These are phyloP conservation scores for Hypoxylon fuscum DNA, from an alignment of 495 filamentous ascomycete species.

Conservation along the genomic window DNA sequence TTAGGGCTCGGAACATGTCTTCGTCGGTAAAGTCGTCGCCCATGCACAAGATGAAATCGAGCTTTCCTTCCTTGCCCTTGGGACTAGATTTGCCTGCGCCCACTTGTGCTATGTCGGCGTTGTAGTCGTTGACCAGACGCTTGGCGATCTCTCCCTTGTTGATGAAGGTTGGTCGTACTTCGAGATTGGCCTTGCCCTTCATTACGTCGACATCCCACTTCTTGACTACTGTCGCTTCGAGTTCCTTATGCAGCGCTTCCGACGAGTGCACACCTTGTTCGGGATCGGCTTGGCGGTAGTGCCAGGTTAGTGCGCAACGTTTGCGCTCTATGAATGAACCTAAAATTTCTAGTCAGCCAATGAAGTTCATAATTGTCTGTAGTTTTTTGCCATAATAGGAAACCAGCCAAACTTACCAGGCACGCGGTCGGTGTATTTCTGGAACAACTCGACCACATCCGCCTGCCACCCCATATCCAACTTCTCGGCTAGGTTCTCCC, in stretches of 20 bases:
- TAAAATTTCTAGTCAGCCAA: constrained; percentile 46
- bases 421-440: constrained; percentile 83
- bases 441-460: constrained; percentile 80
- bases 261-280: constrained; percentile 81
- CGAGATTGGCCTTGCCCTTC: constrained; percentile 93
- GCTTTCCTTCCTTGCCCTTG: constrained; percentile 47
- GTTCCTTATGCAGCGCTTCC: constrained; percentile 75
- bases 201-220: constrained; percentile 93
- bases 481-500: constrained; percentile 85
- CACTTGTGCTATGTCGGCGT: constrained; percentile 46
- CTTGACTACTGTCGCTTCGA: constrained; percentile 76
- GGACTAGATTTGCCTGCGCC: constrained; percentile 12
- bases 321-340: constrained; percentile 93
- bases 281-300: constrained; percentile 89
- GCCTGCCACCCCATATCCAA: constrained; percentile 90
- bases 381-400: background rate
- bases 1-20: constrained; percentile 80
- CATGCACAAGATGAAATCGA: constrained; percentile 86
- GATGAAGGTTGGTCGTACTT: constrained; percentile 94
- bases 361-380: background rate
- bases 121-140: constrained; percentile 74
- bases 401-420: constrained; percentile 66
- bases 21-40: constrained; percentile 98
- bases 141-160: constrained; percentile 96
- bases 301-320: constrained; percentile 92